Base-by-base conservation (phyloP, 352 stramenopile species). In the Phytophthora hibernalis region DNA sequence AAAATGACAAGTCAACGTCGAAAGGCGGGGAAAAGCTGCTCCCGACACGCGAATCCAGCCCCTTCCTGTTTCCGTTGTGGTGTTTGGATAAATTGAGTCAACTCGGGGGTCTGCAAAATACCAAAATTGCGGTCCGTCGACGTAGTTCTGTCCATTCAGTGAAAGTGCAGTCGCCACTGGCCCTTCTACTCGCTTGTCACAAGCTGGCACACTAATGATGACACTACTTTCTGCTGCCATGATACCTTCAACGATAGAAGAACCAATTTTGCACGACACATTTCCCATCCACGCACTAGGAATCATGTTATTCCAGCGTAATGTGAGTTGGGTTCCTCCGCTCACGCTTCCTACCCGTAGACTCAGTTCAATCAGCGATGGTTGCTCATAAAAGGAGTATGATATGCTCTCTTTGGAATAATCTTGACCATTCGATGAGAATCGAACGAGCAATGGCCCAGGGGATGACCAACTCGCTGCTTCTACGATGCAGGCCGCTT, bases 1-100 rank as follows among this genome's bases (percentile, higher is more conserved):
- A 54, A 91, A 91, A 0, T 54, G 67, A 55, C 84, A 92, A 9
- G 9, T 65, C 5, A 88, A 60, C 30, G 69, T 77, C 3, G 65
- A 33, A 4, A 85, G 31, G 11, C 74, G 79, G 57, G 79, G 78
- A 26, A 84, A 81, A 1, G 31, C 30, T 21, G 22, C 44, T 0
- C 72, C 76, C 11, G 40, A 42, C 10, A 85, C 43, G 10, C 37
- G 61, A 42, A 85, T 65, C 10, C 35, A 65, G 11, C 64, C 50
- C 4, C 20, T 44, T 15, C 13, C 45, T 2, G 33, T 40, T 45
- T 82, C 73, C 40, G 51, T 18, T 11, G 59, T 77, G 10, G 6
- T 44, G 10, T 66, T 65, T 0, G 76, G 76, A 7, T 50, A 67
- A 21, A 83, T 67, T 1, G 30, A 37, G 20, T 58, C 31, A 21